Conservation (phyloP, 2,329 filamentous ascomycete genomes). For the Cercospora sojina region DNA sequence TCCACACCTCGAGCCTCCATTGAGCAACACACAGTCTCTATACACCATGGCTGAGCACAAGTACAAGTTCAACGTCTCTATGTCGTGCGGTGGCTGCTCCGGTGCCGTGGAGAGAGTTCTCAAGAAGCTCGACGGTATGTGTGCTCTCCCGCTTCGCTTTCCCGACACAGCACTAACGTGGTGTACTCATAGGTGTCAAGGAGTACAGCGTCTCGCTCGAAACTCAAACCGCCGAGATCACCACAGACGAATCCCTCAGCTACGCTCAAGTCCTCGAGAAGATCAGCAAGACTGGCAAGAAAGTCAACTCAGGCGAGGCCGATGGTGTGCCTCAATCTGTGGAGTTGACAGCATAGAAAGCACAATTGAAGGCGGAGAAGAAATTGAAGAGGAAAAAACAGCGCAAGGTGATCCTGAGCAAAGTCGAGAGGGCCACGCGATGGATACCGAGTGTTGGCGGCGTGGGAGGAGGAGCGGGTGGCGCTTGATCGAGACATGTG, state of each 20-base stretch:
- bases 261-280: constrained; percentile 82
- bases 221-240: constrained; percentile 75
- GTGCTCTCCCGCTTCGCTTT: not conserved
- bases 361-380: not conserved
- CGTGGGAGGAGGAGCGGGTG: not conserved
- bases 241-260: constrained; percentile 65
- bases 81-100: constrained; percentile 96
- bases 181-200: constrained; percentile 67
- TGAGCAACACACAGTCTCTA: not conserved
- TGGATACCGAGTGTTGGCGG: not conserved
- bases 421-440: not conserved
- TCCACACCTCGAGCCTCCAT: not conserved
- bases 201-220: constrained; percentile 85
- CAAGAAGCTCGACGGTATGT: constrained; percentile 60
- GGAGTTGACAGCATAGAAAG: constrained; percentile 16
- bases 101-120: constrained; percentile 89
- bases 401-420: not conserved
- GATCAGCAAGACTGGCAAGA: constrained; percentile 95
- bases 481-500: not conserved
- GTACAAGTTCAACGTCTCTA: constrained; percentile 92
- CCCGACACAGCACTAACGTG: not conserved
- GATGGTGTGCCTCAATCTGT: constrained; percentile 57
- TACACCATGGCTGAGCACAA: constrained; percentile 72
- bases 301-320: constrained; percentile 72
- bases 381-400: not conserved